Base-by-base conservation (phyloP, 257 asterid species). In the Solanum acaule region DNA sequence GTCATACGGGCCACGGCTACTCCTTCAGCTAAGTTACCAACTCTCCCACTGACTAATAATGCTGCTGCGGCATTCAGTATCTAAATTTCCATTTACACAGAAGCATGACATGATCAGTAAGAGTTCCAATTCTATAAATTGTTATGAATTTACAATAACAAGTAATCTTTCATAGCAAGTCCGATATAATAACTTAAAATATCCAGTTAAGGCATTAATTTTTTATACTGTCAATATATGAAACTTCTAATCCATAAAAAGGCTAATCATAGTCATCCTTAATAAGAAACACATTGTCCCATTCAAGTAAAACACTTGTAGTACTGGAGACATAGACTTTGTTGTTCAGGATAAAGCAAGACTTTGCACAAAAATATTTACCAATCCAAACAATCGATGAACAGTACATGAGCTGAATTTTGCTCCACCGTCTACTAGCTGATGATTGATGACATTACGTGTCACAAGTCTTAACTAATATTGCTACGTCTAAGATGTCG, bases 61-160 rank as follows among this genome's bases (percentile, higher is more conserved):
- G 94, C 93, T 52, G 94, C 95, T 37, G 92, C 92, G 27, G 93
- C 95, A 81, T 93, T 93, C 85, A 93, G 65, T 23, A 92, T 88
- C 96, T 93, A 76, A 10, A 73, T 27, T 34, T 75, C 8, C 25
- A 87, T 42, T 42, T 71, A 33, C 15, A 14, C 37, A 78, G 4
- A 37, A 12, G 52, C 22, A 4, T 71, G n/a, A 18, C 78, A 18
- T 71, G 40, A 33, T 29, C n/a, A 71, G 23, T 29, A 33, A 71
- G 13, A 31, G n/a, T 31, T 68, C 22, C 4, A 68, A 31, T 68
- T 68, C 35, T 68, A 14, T 6, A 67, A 4, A 27, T 27, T 27
- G 35, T 65, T 65, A 65, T 3, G 6, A 61, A 65, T 25, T 5
- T 65, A 11, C 34, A 25, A 25, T 65, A 65, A 65, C 34, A 65